Conservation (phyloP, 768 basidiomycete genomes). For the Macrolepiota albuminosa region DNA sequence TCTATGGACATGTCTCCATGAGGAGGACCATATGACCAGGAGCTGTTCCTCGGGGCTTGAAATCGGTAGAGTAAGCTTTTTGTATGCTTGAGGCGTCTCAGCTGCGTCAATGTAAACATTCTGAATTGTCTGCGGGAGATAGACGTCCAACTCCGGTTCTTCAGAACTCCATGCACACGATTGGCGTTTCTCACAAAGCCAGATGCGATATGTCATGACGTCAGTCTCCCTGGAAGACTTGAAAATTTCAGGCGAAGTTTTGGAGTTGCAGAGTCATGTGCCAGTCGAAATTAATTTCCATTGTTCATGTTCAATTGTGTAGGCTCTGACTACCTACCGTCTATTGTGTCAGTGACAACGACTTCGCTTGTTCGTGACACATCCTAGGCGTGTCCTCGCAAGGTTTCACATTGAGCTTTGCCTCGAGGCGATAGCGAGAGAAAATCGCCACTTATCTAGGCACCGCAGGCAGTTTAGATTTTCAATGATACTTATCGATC, state of each 20-base stretch:
- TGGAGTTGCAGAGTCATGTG: neutral
- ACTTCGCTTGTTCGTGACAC: neutral
- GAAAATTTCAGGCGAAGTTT: neutral
- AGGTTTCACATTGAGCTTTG: neutral
- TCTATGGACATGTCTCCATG: neutral
- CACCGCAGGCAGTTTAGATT: neutral
- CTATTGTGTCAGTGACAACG: neutral
- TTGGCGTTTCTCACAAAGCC: neutral
- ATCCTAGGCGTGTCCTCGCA: neutral
- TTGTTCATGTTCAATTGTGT: neutral
- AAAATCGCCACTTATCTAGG: neutral
- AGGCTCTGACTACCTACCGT: neutral
- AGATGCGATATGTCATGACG: neutral
- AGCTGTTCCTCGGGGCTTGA: neutral
- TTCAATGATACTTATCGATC: neutral
- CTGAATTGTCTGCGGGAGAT: neutral
- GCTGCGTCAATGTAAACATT: neutral
- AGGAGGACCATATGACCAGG: slow-evolving; percentile 8
- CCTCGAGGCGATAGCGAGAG: neutral
- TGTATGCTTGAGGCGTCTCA: too few relatives aligned
- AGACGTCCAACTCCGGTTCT: neutral
- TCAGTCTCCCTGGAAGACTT: neutral
- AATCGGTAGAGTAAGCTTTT: neutral
- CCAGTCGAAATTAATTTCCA: neutral
- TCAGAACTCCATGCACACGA: neutral